Percentiles rank a stretch among this genome's conserved stretches.
Conservation (phyloP, 2,329 filamentous ascomycete genomes). For the Talaromyces islandicus region DNA sequence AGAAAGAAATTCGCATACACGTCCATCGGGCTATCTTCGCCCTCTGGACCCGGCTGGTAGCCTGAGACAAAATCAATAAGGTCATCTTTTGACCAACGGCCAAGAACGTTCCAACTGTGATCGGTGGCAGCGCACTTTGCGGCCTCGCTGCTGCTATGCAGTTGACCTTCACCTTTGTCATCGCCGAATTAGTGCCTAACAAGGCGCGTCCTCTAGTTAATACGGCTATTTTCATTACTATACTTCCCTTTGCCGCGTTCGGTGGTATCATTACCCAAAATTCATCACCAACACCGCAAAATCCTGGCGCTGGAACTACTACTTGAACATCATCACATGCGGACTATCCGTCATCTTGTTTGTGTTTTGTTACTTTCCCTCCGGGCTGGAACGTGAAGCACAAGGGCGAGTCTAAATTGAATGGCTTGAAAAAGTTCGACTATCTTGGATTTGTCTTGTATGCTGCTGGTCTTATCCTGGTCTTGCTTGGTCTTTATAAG, state of each 20-base stretch:
- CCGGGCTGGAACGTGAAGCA: conserved; percentile 42
- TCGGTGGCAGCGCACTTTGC: conserved; percentile 32
- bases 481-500: conserved; percentile 39
- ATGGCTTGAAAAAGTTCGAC: conserved; percentile 42
- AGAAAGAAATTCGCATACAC: not conserved
- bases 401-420: conserved; percentile 19
- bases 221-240: conserved; percentile 27
- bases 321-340: conserved; percentile 42
- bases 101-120: conserved; percentile 29
- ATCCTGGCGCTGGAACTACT: conserved; percentile 48
- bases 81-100: no score
- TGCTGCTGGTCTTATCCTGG: conserved; percentile 35
- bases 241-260: conserved; percentile 22
- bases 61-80: no score
- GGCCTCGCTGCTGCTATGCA: conserved; percentile 33
- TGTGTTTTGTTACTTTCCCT: conserved; percentile 43
- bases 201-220: conserved; percentile 29
- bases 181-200: conserved; percentile 36
- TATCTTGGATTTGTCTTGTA: conserved; percentile 42
- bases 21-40: not conserved
- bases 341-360: conserved; percentile 37
- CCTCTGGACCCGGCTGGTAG: no score
- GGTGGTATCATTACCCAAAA: conserved; percentile 43
- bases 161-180: conserved; percentile 32
- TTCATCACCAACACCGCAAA: conserved; percentile 38